Evolutionary conservation across 176 grass and related monocot species (phyloP).

Genomic region (Ampelocalamus luodianensis): DNA sequence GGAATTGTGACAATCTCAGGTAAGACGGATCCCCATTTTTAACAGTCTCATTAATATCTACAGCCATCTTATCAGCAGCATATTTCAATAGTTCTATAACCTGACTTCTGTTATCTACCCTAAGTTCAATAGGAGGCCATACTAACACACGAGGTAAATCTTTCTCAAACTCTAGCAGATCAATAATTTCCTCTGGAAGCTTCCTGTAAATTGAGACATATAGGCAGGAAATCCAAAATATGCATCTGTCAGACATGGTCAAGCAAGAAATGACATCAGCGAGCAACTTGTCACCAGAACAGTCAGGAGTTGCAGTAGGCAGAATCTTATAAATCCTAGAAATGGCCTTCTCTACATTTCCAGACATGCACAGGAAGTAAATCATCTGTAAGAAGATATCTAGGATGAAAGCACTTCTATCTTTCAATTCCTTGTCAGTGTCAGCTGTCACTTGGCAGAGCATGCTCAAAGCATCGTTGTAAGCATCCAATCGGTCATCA

Average conservation of each 20-base stretch:
- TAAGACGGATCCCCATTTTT: constrained; percentile 65
- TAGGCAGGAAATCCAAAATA: constrained; percentile 90
- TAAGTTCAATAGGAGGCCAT: constrained; percentile 71
- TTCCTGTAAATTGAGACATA: constrained; percentile 80
- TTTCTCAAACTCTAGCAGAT: constrained; percentile 73
- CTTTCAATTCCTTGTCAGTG: constrained; percentile 60
- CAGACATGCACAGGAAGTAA: constrained; percentile 89
- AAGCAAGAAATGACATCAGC: constrained; percentile 67
- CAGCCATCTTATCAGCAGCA: constrained; percentile 62
- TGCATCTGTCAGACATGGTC: constrained; percentile 70
- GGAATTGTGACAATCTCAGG: constrained; percentile 72
- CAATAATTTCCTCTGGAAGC: constrained; percentile 76
- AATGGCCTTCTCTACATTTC: constrained; percentile 63
- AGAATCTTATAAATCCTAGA: constrained; percentile 69
- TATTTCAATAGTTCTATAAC: constrained; percentile 65
- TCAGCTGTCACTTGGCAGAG: constrained; percentile 70
- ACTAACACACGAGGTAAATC: constrained; percentile 53
- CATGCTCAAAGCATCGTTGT: constrained; percentile 73
- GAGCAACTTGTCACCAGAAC: constrained; percentile 74
- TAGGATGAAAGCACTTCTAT: constrained; percentile 83
- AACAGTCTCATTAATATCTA: constrained; percentile 61
- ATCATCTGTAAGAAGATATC: constrained; percentile 98
- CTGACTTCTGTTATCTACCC: constrained; percentile 47
- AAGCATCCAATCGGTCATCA: constrained; percentile 85
- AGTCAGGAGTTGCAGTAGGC: constrained; percentile 48